These are phyloP conservation scores for Austroboletus niveus DNA, from an alignment of 1,284 basidiomycete genomes.

Conservation along the genomic window DNA sequence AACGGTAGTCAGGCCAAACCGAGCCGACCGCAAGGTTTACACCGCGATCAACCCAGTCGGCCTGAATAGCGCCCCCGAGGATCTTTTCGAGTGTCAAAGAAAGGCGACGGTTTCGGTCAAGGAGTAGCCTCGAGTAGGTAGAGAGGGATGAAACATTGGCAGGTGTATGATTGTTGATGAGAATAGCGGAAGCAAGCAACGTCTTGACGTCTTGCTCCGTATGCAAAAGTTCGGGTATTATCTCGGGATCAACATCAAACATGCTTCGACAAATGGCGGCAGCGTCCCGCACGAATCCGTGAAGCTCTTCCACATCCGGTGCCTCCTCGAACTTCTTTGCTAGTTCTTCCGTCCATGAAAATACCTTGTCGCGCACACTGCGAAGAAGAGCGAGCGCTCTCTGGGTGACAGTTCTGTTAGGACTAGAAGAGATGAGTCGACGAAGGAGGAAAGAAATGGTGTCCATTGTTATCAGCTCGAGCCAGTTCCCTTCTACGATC, in stretches of 20 bases:
- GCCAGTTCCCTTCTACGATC: constrained; percentile 43
- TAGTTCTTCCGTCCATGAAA: constrained; percentile 38
- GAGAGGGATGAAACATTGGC: constrained; percentile 1
- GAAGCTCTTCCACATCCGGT: constrained; percentile 24
- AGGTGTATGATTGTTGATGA: constrained; percentile 33
- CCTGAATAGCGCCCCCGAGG: constrained; percentile 11
- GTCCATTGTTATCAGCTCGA: constrained; percentile 36
- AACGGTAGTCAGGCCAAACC: constrained; percentile 38
- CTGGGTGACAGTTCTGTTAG: constrained; percentile 1
- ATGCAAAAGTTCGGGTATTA: constrained; percentile 20
- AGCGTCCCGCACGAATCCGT: constrained; percentile 32
- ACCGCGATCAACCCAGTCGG: constrained; percentile 9
- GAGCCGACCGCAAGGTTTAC: constrained; percentile 35
- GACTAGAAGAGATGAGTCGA: constrained; percentile 36
- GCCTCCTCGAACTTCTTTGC: constrained; percentile 20
- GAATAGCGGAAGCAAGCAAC: constrained; percentile 37
- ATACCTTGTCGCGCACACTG: constrained; percentile 31
- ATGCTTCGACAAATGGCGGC: constrained; percentile 41
- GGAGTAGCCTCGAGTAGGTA: constrained; percentile 9
- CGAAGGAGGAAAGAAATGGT: constrained; percentile 36
- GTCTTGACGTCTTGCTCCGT: constrained; percentile 29
- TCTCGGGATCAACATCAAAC: constrained; percentile 35
- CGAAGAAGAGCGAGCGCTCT: constrained; percentile 27
- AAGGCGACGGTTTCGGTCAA: constrained; percentile 25
- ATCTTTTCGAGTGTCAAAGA: constrained; percentile 28